Conservation (phyloP, 129 eudicot genomes). For the sunflower (Helianthus annuus) region HanXRQr2.0-SUNRISE NC_035443.2:148906621-148907120, state of each 20-base stretch:
- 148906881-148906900: no score
- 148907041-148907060: constrained; percentile 99
- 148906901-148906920: no score
- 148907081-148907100: not conserved
- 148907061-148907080: constrained; percentile 63
- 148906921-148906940: not conserved
- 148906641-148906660: not conserved
- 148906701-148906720: constrained; percentile 12
- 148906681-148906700: constrained; percentile 5
- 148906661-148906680: not conserved
- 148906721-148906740: not conserved
- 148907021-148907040: constrained; percentile 98
- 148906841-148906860: no score
- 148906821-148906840: no score
- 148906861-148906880: no score
- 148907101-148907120: constrained; percentile 6
- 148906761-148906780: no score
- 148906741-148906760: no score
- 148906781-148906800: no score
- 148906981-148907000: not conserved
- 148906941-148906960: constrained; percentile 14
- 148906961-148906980: not conserved
- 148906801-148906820: no score
- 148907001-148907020: constrained; percentile 86
- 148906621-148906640: not conserved